Base-by-base conservation (phyloP, 495 filamentous ascomycete species). In the Podospora pseudoanserina region DNA sequence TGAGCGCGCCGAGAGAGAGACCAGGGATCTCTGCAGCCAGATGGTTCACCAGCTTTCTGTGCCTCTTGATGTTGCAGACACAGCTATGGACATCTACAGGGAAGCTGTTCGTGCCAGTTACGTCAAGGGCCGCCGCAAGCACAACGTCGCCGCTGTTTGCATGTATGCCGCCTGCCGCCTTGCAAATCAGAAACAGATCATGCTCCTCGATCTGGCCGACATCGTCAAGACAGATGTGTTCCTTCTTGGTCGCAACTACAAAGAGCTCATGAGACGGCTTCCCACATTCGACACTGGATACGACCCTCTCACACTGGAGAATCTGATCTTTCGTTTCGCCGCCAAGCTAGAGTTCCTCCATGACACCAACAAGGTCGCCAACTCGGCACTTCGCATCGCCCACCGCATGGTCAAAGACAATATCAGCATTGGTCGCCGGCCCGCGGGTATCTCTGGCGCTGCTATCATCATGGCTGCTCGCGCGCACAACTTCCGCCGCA, bases 201-300 rank as follows among this genome's bases (percentile, higher is more conserved):
- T 99, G 90, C 84, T 99, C 18, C 97, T 99, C 75, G 95, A 99
- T 80, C 90, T 99, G 71, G 91, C 96, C 11, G 96, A 98, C 73
- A 84, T 91, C 59, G 80, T 94, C 58, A 86, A 93, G 85, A 84
- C 92, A 65, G 97, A 97, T 69, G 94, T 98, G 19, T 99, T 96
- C 79, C 88, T 91, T 56, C 87, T 99, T 39, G 95, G 95, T 44
- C 87, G 90, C 53, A 88, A 89, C 26, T 98, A 87, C 77, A 94
- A 94, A 72, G 85, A 86, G 15, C 82, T 97, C 39, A 82, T 92
- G 65, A 85, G 39, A 88, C 44, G 85, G 87, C 23, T 81, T 94
- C 9, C 88, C 89, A 73, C 69, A 86, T 59, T 72, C 80, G 34
- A 81, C 80, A 57, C 77, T 82, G 59, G 81, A 80, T 59, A 77